phyloP scores from a whole-genome alignment of 2,329 filamentous ascomycete genomes.

The Phaeomoniella chlamydospora region DNA sequence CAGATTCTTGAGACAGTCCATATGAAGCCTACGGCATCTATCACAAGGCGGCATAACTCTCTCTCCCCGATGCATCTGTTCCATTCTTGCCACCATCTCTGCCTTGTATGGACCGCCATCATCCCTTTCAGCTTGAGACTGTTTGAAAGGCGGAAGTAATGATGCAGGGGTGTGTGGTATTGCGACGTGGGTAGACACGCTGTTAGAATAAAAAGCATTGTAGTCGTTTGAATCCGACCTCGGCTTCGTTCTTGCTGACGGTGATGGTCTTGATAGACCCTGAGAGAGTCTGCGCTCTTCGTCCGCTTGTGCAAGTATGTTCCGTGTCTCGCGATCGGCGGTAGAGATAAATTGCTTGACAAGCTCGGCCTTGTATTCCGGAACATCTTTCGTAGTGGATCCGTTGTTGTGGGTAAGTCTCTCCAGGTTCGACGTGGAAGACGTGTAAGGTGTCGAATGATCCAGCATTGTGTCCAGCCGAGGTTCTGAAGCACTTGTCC shows the following conservation, averaged over 20 bases:
- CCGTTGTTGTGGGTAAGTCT: slow-evolving; percentile 33
- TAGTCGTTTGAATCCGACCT: slow-evolving; percentile 8
- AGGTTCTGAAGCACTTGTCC: slow-evolving; percentile 18
- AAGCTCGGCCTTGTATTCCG: slow-evolving; percentile 42
- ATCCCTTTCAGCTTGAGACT: slow-evolving; percentile 33
- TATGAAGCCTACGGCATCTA: slow-evolving; percentile 62
- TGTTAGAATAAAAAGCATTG: slow-evolving; percentile 18
- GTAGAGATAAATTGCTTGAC: slow-evolving; percentile 49
- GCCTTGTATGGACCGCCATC: slow-evolving; percentile 45
- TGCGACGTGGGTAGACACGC: slow-evolving; percentile 31
- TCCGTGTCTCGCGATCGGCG: slow-evolving; percentile 34
- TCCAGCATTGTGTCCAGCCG: slow-evolving; percentile 1
- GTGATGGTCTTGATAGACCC: slow-evolving; percentile 5
- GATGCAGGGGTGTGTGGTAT: slow-evolving; percentile 40
- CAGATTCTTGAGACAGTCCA: slow-evolving; percentile 72
- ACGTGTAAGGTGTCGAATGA: slow-evolving; percentile 10
- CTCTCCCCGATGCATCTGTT: slow-evolving; percentile 59
- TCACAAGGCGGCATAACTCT: slow-evolving; percentile 72
- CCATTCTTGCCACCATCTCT: slow-evolving; percentile 61
- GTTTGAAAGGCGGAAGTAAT: slow-evolving; percentile 33
- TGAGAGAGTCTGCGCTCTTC: slow-evolving; percentile 8
- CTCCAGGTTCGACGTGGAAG: slow-evolving; percentile 25
- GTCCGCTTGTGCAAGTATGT: slow-evolving; percentile 6
- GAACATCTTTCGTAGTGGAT: slow-evolving; percentile 32
- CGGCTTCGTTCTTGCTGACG: slow-evolving; percentile 5